phyloP scores from a whole-genome alignment of 352 stramenopile genomes.

The Phytophthora tubulina region DNA sequence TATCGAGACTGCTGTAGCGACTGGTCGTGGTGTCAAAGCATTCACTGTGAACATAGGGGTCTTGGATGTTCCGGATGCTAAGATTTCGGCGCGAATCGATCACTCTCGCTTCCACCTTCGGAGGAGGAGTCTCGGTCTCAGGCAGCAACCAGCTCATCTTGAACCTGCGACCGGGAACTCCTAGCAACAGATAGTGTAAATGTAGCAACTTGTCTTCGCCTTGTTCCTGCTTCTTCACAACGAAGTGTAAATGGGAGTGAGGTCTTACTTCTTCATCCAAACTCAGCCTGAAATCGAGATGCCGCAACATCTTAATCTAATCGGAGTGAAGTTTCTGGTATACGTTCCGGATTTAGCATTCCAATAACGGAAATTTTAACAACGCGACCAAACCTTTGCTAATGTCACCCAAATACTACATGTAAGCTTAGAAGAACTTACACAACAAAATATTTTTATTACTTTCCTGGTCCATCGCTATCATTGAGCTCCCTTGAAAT shows the following conservation, averaged over 20 bases:
- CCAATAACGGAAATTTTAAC: no score
- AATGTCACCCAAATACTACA: no score
- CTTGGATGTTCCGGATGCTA: slow-evolving; percentile 16
- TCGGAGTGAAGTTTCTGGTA: not conserved
- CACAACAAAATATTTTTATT: no score
- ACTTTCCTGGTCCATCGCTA: no score
- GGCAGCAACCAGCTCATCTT: slow-evolving; percentile 4
- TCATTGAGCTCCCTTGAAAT: no score
- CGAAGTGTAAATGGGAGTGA: not conserved
- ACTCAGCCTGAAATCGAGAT: not conserved
- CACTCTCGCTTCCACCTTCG: not conserved
- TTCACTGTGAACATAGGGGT: not conserved
- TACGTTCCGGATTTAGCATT: not conserved
- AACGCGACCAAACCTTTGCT: no score
- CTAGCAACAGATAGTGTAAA: not conserved
- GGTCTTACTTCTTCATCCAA: not conserved
- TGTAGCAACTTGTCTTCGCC: not conserved
- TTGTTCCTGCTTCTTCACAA: not conserved
- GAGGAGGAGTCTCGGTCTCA: not conserved
- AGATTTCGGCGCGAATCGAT: not conserved
- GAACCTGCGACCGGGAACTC: not conserved
- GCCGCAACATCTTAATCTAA: not conserved
- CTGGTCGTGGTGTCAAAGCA: not conserved
- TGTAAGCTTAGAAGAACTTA: no score
- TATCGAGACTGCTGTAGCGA: not conserved